Evolutionary conservation across 2,329 filamentous ascomycete genomes (phyloP).

Genomic region (Chalara sp.): DNA sequence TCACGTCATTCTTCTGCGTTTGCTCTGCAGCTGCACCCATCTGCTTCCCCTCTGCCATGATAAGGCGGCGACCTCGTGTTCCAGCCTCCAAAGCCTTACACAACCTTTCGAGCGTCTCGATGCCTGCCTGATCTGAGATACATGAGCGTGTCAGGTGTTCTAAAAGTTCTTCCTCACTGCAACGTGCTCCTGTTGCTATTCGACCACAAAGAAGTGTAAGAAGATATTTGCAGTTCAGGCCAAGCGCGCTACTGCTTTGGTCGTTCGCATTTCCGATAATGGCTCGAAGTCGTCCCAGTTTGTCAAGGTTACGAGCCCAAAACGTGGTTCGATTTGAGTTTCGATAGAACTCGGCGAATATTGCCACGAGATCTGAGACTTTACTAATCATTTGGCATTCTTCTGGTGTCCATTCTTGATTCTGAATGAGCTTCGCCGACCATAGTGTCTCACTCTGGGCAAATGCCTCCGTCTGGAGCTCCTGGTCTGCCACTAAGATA

Average conservation of each 20-base stretch:
- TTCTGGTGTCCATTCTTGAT: neutral
- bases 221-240: too few species aligned
- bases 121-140: neutral
- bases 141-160: neutral
- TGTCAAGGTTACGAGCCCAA: too few species aligned
- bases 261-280: too few species aligned
- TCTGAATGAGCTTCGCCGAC: neutral
- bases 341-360: too few species aligned
- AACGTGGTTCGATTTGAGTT: too few species aligned
- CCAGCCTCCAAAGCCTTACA: neutral
- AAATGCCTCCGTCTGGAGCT: neutral
- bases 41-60: neutral
- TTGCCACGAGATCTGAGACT: too few species aligned
- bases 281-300: too few species aligned
- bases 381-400: neutral
- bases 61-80: neutral
- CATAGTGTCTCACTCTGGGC: neutral
- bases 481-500: neutral
- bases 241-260: too few species aligned
- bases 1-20: neutral
- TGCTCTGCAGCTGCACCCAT: neutral
- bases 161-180: neutral
- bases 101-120: neutral
- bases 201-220: too few species aligned
- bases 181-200: neutral